Percentiles rank a stretch among this genome's conserved stretches.
Evolutionary conservation across 2,329 filamentous ascomycete species (phyloP).

Genomic region (Fusarium sp.): DNA sequence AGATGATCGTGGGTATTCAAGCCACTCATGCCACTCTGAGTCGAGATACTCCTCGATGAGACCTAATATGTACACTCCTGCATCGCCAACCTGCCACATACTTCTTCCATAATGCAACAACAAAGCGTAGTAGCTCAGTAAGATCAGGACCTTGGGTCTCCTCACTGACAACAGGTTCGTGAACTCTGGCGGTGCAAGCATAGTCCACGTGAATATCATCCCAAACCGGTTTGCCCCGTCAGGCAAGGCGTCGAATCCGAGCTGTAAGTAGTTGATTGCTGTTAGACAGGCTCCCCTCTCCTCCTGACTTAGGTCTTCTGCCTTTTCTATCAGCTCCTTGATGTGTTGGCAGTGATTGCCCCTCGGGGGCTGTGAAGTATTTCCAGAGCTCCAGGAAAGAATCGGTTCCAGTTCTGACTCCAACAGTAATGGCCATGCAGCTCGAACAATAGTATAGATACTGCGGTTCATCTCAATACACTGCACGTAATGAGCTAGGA

Average conservation of each 20-base stretch:
- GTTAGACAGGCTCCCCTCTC: constrained; percentile 1
- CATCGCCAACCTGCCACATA: constrained; percentile 23
- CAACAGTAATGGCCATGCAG: not conserved
- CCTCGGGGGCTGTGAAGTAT: not conserved
- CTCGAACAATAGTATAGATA: constrained; percentile 2
- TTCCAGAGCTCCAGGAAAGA: constrained; percentile 6
- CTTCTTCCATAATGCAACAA: constrained; percentile 13
- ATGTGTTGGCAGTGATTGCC: constrained; percentile 10
- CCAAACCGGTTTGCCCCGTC: not conserved
- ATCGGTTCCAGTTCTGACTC: constrained; percentile 16
- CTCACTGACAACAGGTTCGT: not conserved
- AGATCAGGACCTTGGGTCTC: constrained; percentile 1
- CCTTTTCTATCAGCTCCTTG: not conserved
- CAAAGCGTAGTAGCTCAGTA: constrained; percentile 25
- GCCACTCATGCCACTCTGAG: constrained; percentile 22
- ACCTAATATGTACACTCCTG: constrained; percentile 16
- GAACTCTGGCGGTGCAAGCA: constrained; percentile 12
- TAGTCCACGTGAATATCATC: constrained; percentile 35
- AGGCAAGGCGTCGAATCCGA: constrained; percentile 18
- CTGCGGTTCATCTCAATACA: constrained; percentile 28
- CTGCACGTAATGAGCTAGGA: constrained; percentile 10
- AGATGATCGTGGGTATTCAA: constrained; percentile 5
- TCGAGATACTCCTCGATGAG: constrained; percentile 15
- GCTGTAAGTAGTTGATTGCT: constrained; percentile 10
- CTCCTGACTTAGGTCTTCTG: accelerated